These are phyloP conservation scores for Myriosclerotinia scirpicola DNA, from an alignment of 2,329 filamentous ascomycete genomes.

Conservation along the genomic window DNA sequence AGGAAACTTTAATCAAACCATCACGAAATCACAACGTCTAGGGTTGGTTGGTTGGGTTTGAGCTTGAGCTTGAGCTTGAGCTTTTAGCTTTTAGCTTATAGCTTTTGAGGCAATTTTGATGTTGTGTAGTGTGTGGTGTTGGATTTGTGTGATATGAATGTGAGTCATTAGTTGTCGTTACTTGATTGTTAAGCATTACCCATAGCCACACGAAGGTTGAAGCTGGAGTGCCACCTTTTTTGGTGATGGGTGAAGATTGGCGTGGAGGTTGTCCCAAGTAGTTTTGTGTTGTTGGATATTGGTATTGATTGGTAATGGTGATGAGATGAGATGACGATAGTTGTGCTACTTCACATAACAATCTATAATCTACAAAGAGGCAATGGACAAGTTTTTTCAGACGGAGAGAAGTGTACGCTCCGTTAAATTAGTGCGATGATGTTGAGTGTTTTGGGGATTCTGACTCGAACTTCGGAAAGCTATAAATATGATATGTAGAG, in stretches of 20 bases:
- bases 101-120: neutral
- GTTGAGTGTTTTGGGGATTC: neutral
- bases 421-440: neutral
- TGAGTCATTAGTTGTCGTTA: constrained; percentile 4
- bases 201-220: neutral
- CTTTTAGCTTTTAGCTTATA: neutral
- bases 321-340: constrained; percentile 14
- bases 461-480: constrained; percentile 2
- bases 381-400: neutral
- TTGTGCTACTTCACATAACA: neutral
- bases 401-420: constrained; percentile 4
- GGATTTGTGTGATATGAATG: neutral
- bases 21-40: neutral
- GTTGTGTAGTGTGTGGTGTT: neutral
- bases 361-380: neutral
- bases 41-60: neutral
- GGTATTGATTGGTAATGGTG: neutral
- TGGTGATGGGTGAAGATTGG: neutral
- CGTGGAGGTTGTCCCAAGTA: neutral
- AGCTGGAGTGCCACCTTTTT: neutral
- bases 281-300: neutral
- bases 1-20: neutral
- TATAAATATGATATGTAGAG: neutral
- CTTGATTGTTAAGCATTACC: neutral
- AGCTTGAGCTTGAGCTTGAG: neutral